phyloP scores from a whole-genome alignment of 352 stramenopile genomes.

The Elongisporangium prolatum region DNA sequence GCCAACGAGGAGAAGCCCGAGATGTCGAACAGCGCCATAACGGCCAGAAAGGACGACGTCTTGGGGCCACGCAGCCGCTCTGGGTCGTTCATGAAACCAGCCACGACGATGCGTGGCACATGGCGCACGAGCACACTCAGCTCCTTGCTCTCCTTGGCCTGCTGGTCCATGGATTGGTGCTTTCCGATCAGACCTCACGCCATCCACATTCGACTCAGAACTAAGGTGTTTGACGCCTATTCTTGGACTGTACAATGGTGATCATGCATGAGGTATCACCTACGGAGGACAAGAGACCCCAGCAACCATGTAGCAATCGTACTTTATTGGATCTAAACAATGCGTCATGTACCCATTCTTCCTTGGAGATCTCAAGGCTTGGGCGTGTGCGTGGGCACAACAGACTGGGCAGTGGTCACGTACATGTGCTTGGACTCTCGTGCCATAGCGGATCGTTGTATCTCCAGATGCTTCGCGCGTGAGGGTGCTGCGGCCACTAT shows the following conservation, averaged over 20 bases:
- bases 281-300: too few relatives aligned
- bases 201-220: background rate
- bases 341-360: background rate
- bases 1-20: constrained; percentile 83
- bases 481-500: constrained; percentile 25
- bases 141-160: constrained; percentile 29
- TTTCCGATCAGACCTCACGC: background rate
- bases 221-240: background rate
- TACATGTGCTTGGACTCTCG: constrained; percentile 40
- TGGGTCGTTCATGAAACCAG: constrained; percentile 42
- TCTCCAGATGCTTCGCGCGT: constrained; percentile 31
- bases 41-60: constrained; percentile 40
- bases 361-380: constrained; percentile 6
- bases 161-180: constrained; percentile 19
- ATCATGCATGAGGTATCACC: too few relatives aligned
- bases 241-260: too few relatives aligned
- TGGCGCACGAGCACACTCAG: constrained; percentile 58
- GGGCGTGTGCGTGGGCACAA: constrained; percentile 27
- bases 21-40: constrained; percentile 84
- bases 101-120: constrained; percentile 69
- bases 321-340: too few relatives aligned
- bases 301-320: too few relatives aligned
- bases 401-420: constrained; percentile 48
- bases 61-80: constrained; percentile 45
- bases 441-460: constrained; percentile 30